Evolutionary conservation across 139 green algal species (phyloP).

Genomic region (Chlorella sp.): DNA sequence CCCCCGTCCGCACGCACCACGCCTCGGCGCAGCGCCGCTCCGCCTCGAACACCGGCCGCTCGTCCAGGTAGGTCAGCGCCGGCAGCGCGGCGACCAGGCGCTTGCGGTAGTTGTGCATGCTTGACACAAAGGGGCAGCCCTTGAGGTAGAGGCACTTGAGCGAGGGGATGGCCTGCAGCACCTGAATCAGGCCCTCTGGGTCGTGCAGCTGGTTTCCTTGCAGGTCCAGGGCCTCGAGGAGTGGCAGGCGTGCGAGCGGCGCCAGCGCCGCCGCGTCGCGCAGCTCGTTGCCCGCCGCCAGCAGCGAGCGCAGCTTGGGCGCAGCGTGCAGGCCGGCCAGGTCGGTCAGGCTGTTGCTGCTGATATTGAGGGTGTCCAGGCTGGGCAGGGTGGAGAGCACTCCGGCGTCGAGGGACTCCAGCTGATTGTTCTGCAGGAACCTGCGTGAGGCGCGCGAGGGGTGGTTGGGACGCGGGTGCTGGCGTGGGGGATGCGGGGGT

Average conservation of each 20-base stretch:
- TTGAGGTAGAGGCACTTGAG: slow-evolving; percentile 88
- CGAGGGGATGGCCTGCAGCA: slow-evolving; percentile 50
- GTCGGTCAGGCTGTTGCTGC: slow-evolving; percentile 68
- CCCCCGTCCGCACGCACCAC: slow-evolving; percentile 58
- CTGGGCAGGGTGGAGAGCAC: slow-evolving; percentile 46
- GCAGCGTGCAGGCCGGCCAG: slow-evolving; percentile 59
- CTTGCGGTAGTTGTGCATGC: slow-evolving; percentile 80
- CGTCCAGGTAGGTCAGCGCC: slow-evolving; percentile 83
- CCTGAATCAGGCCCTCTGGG: slow-evolving; percentile 23
- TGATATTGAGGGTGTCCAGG: slow-evolving; percentile 84
- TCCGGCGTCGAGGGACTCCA: slow-evolving; percentile 51
- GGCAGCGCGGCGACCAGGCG: slow-evolving; percentile 59
- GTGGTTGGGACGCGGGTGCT: not conserved
- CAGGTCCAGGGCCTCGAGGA: slow-evolving; percentile 72
- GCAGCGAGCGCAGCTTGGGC: slow-evolving; percentile 63
- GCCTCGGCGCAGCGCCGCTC: slow-evolving; percentile 73
- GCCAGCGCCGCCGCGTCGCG: slow-evolving; percentile 32
- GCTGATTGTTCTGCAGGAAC: slow-evolving; percentile 86
- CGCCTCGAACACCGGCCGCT: slow-evolving; percentile 78
- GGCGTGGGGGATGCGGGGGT: not conserved
- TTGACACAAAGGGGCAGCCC: slow-evolving; percentile 79
- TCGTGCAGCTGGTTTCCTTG: slow-evolving; percentile 60
- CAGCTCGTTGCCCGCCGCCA: slow-evolving; percentile 71
- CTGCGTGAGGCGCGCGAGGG: slow-evolving; percentile 38
- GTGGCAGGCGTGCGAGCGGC: slow-evolving; percentile 35